phyloP scores from a whole-genome alignment of 495 filamentous ascomycete species.

The Xylaria acuta region DNA sequence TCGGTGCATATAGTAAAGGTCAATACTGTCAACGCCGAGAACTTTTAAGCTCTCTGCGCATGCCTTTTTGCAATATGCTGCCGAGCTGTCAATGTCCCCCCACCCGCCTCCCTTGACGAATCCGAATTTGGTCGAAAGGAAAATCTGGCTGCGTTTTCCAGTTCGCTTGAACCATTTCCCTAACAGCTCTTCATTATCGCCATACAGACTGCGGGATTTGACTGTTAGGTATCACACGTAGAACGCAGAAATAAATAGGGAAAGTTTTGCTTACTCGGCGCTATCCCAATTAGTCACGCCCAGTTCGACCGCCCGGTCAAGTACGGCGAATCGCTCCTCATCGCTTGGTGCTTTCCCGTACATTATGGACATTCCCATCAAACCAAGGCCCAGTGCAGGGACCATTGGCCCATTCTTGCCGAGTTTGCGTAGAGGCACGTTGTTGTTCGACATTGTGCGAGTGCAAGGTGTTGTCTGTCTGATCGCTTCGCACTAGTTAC shows the following conservation, averaged over 20 bases:
- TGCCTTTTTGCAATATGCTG: background rate
- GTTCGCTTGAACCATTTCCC: slow-evolving; percentile 60
- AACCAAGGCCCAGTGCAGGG: slow-evolving; percentile 56
- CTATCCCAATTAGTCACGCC: slow-evolving; percentile 65
- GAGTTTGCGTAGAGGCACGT: slow-evolving; percentile 34
- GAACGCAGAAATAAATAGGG: slow-evolving; percentile 34
- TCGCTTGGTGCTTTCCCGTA: slow-evolving; percentile 50
- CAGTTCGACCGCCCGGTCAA: slow-evolving; percentile 59
- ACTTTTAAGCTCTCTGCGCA: background rate
- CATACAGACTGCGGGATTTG: slow-evolving; percentile 36
- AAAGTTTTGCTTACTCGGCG: slow-evolving; percentile 27
- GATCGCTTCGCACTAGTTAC: no score
- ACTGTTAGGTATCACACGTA: background rate
- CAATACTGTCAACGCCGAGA: background rate
- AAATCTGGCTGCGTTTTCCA: slow-evolving; percentile 58
- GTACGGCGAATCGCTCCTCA: slow-evolving; percentile 54
- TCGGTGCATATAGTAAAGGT: slow-evolving; percentile 40
- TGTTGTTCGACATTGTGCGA: slow-evolving; percentile 25
- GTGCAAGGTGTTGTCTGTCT: background rate
- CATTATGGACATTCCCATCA: slow-evolving; percentile 50
- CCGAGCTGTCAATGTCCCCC: background rate
- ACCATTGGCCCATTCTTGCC: slow-evolving; percentile 56
- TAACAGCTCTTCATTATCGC: slow-evolving; percentile 56
- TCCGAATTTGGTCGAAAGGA: slow-evolving; percentile 64
- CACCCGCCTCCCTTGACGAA: slow-evolving; percentile 30